phyloP scores from a whole-genome alignment of 1,284 basidiomycete species.

The Porogramme epimiltina region DNA sequence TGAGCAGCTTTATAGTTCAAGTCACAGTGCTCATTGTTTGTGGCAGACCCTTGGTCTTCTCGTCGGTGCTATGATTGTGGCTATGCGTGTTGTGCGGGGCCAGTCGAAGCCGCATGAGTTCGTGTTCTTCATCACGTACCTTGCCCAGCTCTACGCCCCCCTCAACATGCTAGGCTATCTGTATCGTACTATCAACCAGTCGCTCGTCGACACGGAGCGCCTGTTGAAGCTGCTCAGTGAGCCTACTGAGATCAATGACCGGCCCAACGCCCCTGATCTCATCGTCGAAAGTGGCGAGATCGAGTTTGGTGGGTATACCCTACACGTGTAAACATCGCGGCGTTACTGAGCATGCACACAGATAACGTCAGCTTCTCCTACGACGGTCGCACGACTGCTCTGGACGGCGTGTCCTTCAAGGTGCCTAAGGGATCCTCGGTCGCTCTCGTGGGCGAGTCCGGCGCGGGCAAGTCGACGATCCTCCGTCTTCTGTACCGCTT shows the following conservation, averaged over 20 bases:
- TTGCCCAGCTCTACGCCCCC: conserved; percentile 77
- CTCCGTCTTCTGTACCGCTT: conserved; percentile 86
- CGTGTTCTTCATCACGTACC: conserved; percentile 80
- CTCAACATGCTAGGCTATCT: conserved; percentile 75
- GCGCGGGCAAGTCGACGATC: conserved; percentile 82
- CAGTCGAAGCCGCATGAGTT: conserved; percentile 58
- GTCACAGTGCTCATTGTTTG: conserved; percentile 5
- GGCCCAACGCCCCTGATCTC: conserved; percentile 74
- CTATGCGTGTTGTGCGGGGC: conserved; percentile 58
- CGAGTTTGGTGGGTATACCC: conserved; percentile 70
- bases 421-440: conserved; percentile 81
- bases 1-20: too few species aligned
- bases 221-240: conserved; percentile 76
- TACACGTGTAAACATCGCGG: background rate
- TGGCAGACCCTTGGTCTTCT: conserved; percentile 71
- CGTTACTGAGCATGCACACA: conserved; percentile 29
- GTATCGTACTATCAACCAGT: conserved; percentile 74
- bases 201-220: conserved; percentile 80
- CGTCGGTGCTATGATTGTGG: conserved; percentile 78
- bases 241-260: conserved; percentile 81
- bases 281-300: conserved; percentile 77
- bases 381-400: conserved; percentile 72
- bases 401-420: conserved; percentile 82
- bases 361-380: conserved; percentile 85
- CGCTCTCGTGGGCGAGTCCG: conserved; percentile 82